Percentiles rank a stretch among this genome's conserved stretches.
Evolutionary conservation across 345 rosid species (phyloP).

Genomic region (Melastoma malabathricum): DNA sequence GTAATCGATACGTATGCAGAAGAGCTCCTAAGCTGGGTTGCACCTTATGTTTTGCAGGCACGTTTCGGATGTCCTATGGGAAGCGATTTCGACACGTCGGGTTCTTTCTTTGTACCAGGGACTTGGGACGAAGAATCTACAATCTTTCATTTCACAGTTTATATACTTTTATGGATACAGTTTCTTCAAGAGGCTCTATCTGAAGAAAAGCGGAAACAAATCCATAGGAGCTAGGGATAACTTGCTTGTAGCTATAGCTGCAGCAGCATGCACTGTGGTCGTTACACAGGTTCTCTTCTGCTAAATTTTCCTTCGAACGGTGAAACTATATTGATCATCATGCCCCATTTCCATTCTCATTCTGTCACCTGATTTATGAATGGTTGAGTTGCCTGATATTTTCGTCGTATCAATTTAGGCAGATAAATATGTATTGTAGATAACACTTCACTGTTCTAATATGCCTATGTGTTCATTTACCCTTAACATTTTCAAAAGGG

Average conservation of each 20-base stretch:
- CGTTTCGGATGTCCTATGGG: constrained; percentile 59
- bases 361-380: no score
- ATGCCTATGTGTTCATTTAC: no score
- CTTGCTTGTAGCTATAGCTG: constrained; percentile 74
- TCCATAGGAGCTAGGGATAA: constrained; percentile 65
- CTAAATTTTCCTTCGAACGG: no score
- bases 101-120: constrained; percentile 64
- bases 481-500: no score
- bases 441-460: no score
- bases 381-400: no score
- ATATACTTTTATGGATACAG: constrained; percentile 74
- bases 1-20: not conserved
- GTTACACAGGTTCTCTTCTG: constrained; percentile 39
- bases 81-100: constrained; percentile 44
- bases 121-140: constrained; percentile 63
- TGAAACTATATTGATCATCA: no score
- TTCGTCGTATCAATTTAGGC: no score
- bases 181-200: constrained; percentile 69
- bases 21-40: not conserved
- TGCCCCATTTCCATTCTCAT: no score
- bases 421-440: no score
- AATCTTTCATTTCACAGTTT: constrained; percentile 62
- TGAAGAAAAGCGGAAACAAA: constrained; percentile 58
- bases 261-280: constrained; percentile 77
- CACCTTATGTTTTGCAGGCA: constrained; percentile 15